Base-by-base conservation (phyloP, 306 rosid species). In the Delonix regia region DNA sequence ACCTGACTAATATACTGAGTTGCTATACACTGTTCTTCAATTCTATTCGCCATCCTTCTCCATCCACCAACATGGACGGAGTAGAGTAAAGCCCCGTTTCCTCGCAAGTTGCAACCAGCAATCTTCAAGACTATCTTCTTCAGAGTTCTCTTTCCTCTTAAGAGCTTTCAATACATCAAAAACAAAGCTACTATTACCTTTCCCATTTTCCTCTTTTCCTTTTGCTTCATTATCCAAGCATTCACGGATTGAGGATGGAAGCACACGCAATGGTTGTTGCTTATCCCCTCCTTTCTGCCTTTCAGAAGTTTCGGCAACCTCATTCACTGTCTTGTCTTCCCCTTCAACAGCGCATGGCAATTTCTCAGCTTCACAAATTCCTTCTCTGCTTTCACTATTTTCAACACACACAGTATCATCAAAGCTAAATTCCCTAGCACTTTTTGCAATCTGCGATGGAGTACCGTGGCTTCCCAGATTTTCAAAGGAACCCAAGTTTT, bases 21-120 rank as follows among this genome's bases (percentile, higher is more conserved):
- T 28, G 25, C 74, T 44, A 27, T 7, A 18, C 9, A 24, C n/a
- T 39, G 24, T 22, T 28, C 64, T 19, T 7, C 42, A 14, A 14
- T 30, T n/a, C 6, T 24, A 0, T 44, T 34, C 28, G 18, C 16
- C 9, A 15, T 61, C 41, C 15, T 66, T 9, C 8, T 74, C 69
- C 2, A 56, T 83, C 85, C 80, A 61, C 88, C 86, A 81, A 6
- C 45, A 38, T 3, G 86, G 83, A 14, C 53, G 72, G 22, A 89
- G 87, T 69, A 88, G 89, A 39, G 27, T 78, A 59, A 87, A 1
- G 41, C 93, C 92, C 1, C 64, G 30, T 4, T 10, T 42, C 77
- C 1, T 75, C 8, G 52, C 60, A 39, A 77, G 79, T 27, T 87
- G 80, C 44, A 80, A 16, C 18, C 80, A 3, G n/a, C 81, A 60